A percentile compares a stretch with the other conserved stretches of the same genome.
Conservation (phyloP, 2,329 filamentous ascomycete species). For the Penicillium sp. region DNA sequence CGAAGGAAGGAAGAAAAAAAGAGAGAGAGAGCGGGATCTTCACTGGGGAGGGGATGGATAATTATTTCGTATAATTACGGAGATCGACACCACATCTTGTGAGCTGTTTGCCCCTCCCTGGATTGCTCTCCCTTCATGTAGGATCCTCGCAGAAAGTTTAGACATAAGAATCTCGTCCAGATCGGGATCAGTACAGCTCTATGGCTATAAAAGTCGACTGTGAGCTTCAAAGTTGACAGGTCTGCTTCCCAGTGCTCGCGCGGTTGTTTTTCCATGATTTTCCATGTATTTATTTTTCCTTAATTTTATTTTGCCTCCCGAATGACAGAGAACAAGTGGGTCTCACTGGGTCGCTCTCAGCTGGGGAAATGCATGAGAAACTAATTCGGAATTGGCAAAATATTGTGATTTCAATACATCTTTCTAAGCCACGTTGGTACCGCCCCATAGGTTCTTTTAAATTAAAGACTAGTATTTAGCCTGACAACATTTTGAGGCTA, state of each 20-base stretch:
- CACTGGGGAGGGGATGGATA: constrained; percentile 4
- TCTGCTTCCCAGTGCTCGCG: not conserved
- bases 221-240: not conserved
- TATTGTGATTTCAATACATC: not conserved
- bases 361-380: not conserved
- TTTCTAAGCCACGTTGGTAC: not conserved
- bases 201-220: no score
- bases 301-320: not conserved
- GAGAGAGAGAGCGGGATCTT: constrained; percentile 4
- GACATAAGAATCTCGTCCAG: not conserved
- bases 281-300: not conserved
- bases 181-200: not conserved
- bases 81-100: constrained; percentile 12
- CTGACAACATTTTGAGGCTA: not conserved
- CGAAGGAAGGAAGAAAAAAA: not conserved
- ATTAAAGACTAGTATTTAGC: not conserved
- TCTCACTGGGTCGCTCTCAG: not conserved
- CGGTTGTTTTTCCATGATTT: not conserved
- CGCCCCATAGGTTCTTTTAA: not conserved
- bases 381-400: not conserved
- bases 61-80: constrained; percentile 7
- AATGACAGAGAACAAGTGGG: constrained; percentile 1
- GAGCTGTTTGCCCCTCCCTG: constrained; percentile 24
- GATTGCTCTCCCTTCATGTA: constrained; percentile 8
- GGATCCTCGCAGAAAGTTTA: not conserved